Evolutionary conservation across 1,284 basidiomycete species (phyloP), one percentile per base, ranked within the genome.

Genomic region (Ganoderma leucocontextum): DNA sequence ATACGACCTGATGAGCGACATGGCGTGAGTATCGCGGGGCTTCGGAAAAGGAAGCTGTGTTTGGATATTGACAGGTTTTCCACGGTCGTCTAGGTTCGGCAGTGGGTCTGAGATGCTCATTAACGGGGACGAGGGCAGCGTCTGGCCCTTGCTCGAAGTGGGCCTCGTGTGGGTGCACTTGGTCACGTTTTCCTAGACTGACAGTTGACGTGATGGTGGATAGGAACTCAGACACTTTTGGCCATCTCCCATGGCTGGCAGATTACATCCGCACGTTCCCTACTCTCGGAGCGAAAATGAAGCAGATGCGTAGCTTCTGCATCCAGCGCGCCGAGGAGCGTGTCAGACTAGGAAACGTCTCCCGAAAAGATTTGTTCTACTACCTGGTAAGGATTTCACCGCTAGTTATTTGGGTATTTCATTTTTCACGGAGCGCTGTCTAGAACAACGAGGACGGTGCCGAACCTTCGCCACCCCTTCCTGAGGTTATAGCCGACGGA

Each of bases 1-100:
- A 35, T 73, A 72, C 61, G 77, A 78, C 68, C 75, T 78, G 67
- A 78, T 78, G 77, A 73, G 76, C 60, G 77, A 78, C 66, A 74
- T 78, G 73, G 77, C 74, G 77, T 78, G 65, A 72, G 75, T 73
- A 38, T n/a, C 53, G 44, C 38, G 10, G 25, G 12, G 13, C 22
- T 57, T 29, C 64, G 9, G 35, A 42, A 38, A 13, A 52, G n/a
- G 17, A n/a, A 58, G 47, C 9, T 42, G 10, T 4, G 41, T 39
- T 57, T 42, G 49, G 12, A 39, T 44, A 39, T 12, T 44, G 29
- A 36, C 9, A 33, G 57, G 52, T 38, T 57, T 61, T 39, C 52
- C 41, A 33, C 13, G 47, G 47, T 19, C 52, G 19, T 59, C 38
- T 62, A 77, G 76, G 25, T 77, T 77, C 49, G 76, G 76, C 41